Percentiles rank a stretch among this genome's conserved stretches.
phyloP scores from a whole-genome alignment of 495 filamentous ascomycete genomes.

The Pyrenula aspistea region DNA sequence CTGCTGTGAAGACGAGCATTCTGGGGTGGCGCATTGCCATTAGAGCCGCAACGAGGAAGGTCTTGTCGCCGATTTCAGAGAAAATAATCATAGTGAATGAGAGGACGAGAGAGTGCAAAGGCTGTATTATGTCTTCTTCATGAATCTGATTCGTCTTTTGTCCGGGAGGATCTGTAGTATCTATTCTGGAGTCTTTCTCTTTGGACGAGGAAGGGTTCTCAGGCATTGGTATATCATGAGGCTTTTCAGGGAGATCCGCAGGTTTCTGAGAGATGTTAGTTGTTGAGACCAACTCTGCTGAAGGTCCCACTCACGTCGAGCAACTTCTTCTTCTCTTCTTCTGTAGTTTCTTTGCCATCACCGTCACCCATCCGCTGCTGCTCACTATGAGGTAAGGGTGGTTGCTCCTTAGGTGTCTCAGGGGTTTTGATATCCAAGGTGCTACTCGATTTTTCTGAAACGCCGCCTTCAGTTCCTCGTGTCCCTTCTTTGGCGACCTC shows the following conservation, averaged over 20 bases:
- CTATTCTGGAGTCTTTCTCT: conserved; percentile 53
- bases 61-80: conserved; percentile 97
- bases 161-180: conserved; percentile 25
- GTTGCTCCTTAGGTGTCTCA: conserved; percentile 71
- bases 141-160: conserved; percentile 21
- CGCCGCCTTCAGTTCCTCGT: conserved; percentile 75
- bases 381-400: conserved; percentile 68
- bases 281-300: conserved; percentile 7
- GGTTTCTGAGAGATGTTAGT: conserved; percentile 52
- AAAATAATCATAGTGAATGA: conserved; percentile 96
- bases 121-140: conserved; percentile 58
- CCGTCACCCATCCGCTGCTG: conserved; percentile 41
- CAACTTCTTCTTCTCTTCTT: conserved; percentile 27
- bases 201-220: conserved; percentile 55
- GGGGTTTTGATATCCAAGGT: conserved; percentile 62
- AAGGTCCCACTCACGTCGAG: conserved; percentile 47
- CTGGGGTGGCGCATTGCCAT: conserved; percentile 99
- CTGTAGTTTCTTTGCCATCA: conserved; percentile 23
- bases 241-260: conserved; percentile 63
- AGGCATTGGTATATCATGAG: conserved; percentile 66
- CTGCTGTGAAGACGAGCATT: conserved; percentile 83
- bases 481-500: conserved; percentile 68
- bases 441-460: conserved; percentile 66
- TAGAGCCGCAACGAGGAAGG: conserved; percentile 88
- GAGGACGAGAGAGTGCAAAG: conserved; percentile 83